Conservation (phyloP, 352 stramenopile species). For the Globisporangium spinosum region DNA sequence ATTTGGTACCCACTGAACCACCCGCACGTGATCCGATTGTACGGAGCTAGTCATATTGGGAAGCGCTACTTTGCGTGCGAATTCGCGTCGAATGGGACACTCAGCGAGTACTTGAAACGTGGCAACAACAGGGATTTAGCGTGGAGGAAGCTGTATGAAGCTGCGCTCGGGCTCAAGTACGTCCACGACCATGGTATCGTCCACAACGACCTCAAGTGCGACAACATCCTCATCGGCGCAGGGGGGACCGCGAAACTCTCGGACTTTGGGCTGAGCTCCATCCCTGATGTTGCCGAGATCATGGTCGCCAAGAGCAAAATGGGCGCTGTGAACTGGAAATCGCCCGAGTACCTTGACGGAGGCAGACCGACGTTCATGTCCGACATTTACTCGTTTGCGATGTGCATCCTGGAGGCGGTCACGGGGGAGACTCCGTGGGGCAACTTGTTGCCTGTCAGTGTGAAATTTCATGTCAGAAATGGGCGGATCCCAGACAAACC, state of each 20-base stretch:
- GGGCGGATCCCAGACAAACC: background rate
- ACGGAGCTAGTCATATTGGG: constrained; percentile 29
- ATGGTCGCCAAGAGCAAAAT: background rate
- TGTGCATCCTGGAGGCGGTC: background rate
- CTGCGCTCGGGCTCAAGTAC: constrained; percentile 26
- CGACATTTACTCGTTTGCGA: constrained; percentile 47
- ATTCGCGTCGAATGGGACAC: constrained; percentile 24
- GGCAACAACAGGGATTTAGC: background rate
- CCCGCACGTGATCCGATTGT: constrained; percentile 31
- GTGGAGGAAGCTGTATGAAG: constrained; percentile 18
- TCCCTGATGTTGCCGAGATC: background rate
- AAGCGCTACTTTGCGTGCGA: constrained; percentile 32
- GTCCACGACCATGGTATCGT: constrained; percentile 20
- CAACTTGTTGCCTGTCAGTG: background rate
- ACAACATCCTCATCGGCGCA: constrained; percentile 20
- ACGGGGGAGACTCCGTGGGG: background rate
- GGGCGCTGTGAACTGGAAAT: background rate
- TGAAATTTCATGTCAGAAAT: background rate
- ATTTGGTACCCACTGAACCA: constrained; percentile 31
- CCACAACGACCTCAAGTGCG: constrained; percentile 22
- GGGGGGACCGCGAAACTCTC: background rate
- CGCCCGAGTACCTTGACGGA: background rate
- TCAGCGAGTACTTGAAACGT: constrained; percentile 26
- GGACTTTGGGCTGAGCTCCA: background rate
- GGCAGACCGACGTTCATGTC: constrained; percentile 1